Evolutionary conservation across 2,329 filamentous ascomycete species (phyloP).

Genomic region (Penicillium sclerotigenum): DNA sequence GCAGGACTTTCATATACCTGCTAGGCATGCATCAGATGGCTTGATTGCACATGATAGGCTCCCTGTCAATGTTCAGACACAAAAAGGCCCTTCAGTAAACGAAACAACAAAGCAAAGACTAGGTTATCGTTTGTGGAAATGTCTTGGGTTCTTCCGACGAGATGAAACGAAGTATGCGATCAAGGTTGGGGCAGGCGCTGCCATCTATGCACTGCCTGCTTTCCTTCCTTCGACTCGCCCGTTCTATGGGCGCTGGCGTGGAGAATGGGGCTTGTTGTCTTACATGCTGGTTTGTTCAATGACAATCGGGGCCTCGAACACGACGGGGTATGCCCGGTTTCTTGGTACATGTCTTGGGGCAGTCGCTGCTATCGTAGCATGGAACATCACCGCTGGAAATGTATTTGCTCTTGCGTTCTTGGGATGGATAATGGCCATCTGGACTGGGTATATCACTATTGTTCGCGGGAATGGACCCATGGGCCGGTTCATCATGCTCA

Average conservation of each 20-base stretch:
- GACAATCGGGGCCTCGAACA: conserved; percentile 95
- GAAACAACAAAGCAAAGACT: conserved; percentile 28
- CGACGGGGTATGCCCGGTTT: conserved; percentile 82
- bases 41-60: conserved; percentile 9
- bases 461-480: conserved; percentile 81
- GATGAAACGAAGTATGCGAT: conserved; percentile 76
- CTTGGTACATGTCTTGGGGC: conserved; percentile 82
- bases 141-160: conserved; percentile 56
- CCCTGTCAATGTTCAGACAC: conserved; percentile 3
- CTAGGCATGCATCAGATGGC: conserved; percentile 7
- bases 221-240: conserved; percentile 77
- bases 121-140: conserved; percentile 40
- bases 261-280: conserved; percentile 92
- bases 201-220: conserved; percentile 82
- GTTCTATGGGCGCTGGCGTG: conserved; percentile 81
- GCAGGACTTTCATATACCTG: not conserved
- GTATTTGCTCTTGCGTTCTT: conserved; percentile 72
- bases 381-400: conserved; percentile 73
- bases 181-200: conserved; percentile 88
- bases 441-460: conserved; percentile 87
- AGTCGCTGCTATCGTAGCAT: conserved; percentile 68
- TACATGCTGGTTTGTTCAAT: conserved; percentile 99
- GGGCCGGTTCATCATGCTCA: conserved; percentile 88
- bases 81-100: conserved; percentile 3
- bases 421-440: conserved; percentile 75